These are phyloP conservation scores for Helichrysum umbraculigerum DNA, from an alignment of 129 eudicot genomes.

Conservation along the genomic window DNA sequence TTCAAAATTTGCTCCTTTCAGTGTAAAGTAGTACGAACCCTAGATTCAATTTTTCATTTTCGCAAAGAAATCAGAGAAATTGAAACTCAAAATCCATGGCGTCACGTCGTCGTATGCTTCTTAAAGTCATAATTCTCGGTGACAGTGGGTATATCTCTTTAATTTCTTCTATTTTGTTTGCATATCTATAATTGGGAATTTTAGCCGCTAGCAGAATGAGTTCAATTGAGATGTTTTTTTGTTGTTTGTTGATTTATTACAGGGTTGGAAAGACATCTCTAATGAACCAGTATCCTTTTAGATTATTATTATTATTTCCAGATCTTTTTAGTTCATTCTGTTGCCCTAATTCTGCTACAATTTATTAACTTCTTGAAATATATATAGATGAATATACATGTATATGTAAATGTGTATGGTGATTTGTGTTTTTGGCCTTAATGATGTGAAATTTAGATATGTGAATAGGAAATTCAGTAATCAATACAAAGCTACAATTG, in stretches of 20 bases:
- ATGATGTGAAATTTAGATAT: slow-evolving; percentile 36
- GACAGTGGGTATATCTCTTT: slow-evolving; percentile 58
- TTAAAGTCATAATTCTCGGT: slow-evolving; percentile 72
- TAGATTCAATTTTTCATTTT: slow-evolving; percentile 12
- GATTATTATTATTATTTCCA: not conserved
- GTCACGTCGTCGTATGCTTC: slow-evolving; percentile 67
- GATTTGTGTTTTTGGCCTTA: slow-evolving; percentile 25
- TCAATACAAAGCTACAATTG: slow-evolving; percentile 62
- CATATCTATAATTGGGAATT: not conserved
- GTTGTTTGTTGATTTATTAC: slow-evolving; percentile 29
- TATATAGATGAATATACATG: too few relatives aligned
- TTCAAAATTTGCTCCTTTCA: slow-evolving; percentile 8
- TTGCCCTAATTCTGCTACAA: slow-evolving; percentile 16
- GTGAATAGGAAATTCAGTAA: slow-evolving; percentile 51
- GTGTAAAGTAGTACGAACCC: slow-evolving; percentile 29
- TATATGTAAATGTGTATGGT: not conserved
- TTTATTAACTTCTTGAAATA: not conserved
- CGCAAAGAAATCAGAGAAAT: not conserved
- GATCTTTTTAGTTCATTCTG: not conserved
- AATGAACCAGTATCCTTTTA: slow-evolving; percentile 68
- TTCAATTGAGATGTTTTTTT: slow-evolving; percentile 18
- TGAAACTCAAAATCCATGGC: slow-evolving; percentile 47
- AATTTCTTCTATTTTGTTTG: not conserved
- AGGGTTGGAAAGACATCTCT: slow-evolving; percentile 74
- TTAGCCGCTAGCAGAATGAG: slow-evolving; percentile 10